These are phyloP conservation scores for Picochlorum sp. DNA, from an alignment of 139 green algal species.

Conservation along the genomic window DNA sequence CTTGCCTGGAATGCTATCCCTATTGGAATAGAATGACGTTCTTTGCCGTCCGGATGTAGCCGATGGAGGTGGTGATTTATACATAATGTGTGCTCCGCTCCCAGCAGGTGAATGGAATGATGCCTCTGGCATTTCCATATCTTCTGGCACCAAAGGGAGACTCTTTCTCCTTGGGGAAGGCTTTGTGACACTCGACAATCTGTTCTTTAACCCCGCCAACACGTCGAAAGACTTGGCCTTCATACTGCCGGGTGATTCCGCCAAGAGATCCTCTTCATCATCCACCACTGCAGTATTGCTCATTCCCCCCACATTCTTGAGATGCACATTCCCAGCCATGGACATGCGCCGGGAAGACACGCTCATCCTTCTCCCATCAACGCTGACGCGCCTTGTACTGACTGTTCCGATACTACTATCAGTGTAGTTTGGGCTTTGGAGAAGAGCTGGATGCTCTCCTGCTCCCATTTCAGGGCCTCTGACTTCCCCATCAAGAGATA, in stretches of 20 bases:
- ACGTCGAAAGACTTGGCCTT: background rate
- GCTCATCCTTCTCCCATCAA: conserved; percentile 18
- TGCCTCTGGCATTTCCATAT: conserved; percentile 5
- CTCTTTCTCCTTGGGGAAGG: background rate
- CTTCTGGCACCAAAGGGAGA: background rate
- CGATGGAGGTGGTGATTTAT: background rate
- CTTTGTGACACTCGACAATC: background rate
- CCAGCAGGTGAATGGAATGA: background rate
- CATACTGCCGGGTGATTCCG: background rate
- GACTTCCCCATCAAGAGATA: background rate
- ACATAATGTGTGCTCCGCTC: background rate
- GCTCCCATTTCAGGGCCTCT: conserved; percentile 11
- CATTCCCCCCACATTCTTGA: conserved; percentile 11
- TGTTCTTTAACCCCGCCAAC: conserved; percentile 16
- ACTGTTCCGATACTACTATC: conserved; percentile 27
- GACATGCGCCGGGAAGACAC: conserved; percentile 11
- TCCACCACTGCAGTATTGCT: conserved; percentile 9
- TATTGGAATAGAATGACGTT: background rate
- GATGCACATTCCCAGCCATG: conserved; percentile 1
- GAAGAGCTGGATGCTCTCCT: conserved; percentile 30
- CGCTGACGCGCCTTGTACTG: conserved; percentile 18
- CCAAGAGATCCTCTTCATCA: conserved; percentile 18
- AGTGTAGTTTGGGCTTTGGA: conserved; percentile 22
- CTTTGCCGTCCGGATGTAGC: background rate
- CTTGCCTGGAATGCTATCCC: background rate